Percentiles rank a stretch among this genome's conserved stretches.
Evolutionary conservation across 164 flowering plant genomes (phyloP).

Genomic region (Liriodendron chinense): DNA sequence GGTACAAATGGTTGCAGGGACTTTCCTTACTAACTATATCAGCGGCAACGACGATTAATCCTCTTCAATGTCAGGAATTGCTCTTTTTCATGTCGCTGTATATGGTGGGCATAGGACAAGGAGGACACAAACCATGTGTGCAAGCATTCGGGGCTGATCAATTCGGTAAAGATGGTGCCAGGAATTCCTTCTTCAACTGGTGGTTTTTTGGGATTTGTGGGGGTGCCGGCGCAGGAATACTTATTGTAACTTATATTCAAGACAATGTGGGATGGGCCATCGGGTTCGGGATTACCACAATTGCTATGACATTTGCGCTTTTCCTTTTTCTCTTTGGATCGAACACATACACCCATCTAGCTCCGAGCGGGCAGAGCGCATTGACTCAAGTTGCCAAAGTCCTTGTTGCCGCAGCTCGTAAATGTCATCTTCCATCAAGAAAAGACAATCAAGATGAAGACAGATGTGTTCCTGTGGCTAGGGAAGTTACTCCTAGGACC

Average conservation of each 20-base stretch:
- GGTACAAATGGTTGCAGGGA: too few relatives aligned
- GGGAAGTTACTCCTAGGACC: neutral
- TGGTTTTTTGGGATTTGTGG: slow-evolving; percentile 49
- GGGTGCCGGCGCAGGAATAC: slow-evolving; percentile 14
- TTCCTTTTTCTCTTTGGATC: too few relatives aligned
- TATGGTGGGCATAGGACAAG: slow-evolving; percentile 15
- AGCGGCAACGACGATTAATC: too few relatives aligned
- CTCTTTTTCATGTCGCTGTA: slow-evolving; percentile 24
- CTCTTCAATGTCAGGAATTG: slow-evolving; percentile 12
- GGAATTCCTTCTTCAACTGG: slow-evolving; percentile 64
- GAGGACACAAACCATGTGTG: slow-evolving; percentile 21
- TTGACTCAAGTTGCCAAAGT: slow-evolving; percentile 3
- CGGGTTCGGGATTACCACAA: slow-evolving; percentile 5
- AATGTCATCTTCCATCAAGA: slow-evolving; percentile 2
- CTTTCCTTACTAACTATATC: too few relatives aligned
- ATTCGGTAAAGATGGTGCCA: slow-evolving; percentile 18
- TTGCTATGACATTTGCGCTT: slow-evolving; percentile 7
- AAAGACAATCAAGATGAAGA: neutral
- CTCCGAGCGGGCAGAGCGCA: neutral
- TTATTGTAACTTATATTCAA: slow-evolving; percentile 7
- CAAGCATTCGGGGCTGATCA: slow-evolving; percentile 26
- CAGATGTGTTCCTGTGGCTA: neutral
- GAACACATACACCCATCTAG: neutral
- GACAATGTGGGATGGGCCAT: slow-evolving; percentile 8
- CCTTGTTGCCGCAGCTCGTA: slow-evolving; percentile 2